Base-by-base conservation (phyloP, 805 yeast species). In the Kuraishia ogatae region DNA sequence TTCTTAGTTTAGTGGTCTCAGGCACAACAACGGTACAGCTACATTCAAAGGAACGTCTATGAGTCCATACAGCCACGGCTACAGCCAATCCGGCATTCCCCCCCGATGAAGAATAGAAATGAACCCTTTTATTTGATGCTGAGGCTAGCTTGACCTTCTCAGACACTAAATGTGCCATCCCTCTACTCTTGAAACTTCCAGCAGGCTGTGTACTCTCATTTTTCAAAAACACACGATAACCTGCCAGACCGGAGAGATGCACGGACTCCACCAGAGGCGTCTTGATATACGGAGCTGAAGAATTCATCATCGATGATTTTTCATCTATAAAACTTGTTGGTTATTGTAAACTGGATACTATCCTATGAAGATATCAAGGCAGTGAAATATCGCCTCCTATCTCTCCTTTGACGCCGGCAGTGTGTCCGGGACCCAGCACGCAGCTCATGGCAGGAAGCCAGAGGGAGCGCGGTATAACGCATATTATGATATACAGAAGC, bases 1-100 rank as follows among this genome's bases (percentile, higher is more conserved):
- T 81, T 26, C 72, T 69, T 2, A 61, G 61, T 54, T 77, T 76
- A 11, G 88, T 75, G 2, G 72, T 65, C 0, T 62, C 65, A 1
- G 90, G 90, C 1, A 85, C 79, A 0, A 81, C 87, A 1, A 85
- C 88, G 0, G 86, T 82, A 17, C 43, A 35, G n/a, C 43, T 35
- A 60, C 85, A 81, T n/a, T 63, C 60, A 1, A 64, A 76, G 55
- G 55, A 66, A 60, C 64, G 71, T 63, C 54, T 67, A 52, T 56
- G 59, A 2, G 81, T 73, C 43, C 43, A 35, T 35, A 35, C 43
- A 39, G 81, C 72, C 51, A 72, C 72, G 0, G 83, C 80, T 6
- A 82, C 83, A 5, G 84, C 84, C 54, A 78, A 69, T 1, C 82
- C 82, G 17, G 82, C 82, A 58, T 78, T 78, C 4, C 85, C 84